phyloP scores from a whole-genome alignment of 2,329 filamentous ascomycete species.

The Trichoderma cornu-damae region DNA sequence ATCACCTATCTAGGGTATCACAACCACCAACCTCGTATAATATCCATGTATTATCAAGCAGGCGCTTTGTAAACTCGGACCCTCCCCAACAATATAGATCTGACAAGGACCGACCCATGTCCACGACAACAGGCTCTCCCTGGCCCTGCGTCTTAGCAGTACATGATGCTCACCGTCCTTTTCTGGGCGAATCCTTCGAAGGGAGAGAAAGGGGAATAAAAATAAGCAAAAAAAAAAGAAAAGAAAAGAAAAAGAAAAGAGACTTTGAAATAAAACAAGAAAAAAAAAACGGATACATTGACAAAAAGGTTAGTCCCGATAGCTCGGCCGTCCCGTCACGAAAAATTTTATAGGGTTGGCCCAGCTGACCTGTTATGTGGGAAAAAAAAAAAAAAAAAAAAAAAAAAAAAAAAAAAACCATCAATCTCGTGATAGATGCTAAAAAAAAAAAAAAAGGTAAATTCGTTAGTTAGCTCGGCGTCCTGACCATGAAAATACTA shows the following conservation, averaged over 20 bases:
- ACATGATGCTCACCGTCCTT: conserved; percentile 8
- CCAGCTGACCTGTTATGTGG: not conserved
- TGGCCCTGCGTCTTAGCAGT: conserved; percentile 10
- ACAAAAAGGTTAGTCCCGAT: not conserved
- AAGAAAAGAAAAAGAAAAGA: not conserved
- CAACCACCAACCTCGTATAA: too few relatives aligned
- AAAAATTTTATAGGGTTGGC: not conserved
- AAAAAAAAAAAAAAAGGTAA: too few relatives aligned
- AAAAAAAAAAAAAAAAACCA: too few relatives aligned
- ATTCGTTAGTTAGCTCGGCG: too few relatives aligned
- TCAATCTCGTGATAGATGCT: too few relatives aligned
- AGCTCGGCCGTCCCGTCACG: not conserved
- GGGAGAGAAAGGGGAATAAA: not conserved
- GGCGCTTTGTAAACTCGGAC: not conserved
- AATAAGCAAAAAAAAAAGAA: not conserved
- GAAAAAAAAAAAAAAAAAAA: not conserved
- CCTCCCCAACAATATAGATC: not conserved
- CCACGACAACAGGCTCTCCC: not conserved
- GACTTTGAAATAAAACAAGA: too few relatives aligned
- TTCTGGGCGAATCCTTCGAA: not conserved
- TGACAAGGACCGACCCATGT: not conserved
- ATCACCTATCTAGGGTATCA: too few relatives aligned
- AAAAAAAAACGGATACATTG: not conserved
- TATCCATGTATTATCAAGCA: too few relatives aligned
- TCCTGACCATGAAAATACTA: too few relatives aligned